Conservation (phyloP, 2,329 filamentous ascomycete genomes). For the Hymenoscyphus scutula region DNA sequence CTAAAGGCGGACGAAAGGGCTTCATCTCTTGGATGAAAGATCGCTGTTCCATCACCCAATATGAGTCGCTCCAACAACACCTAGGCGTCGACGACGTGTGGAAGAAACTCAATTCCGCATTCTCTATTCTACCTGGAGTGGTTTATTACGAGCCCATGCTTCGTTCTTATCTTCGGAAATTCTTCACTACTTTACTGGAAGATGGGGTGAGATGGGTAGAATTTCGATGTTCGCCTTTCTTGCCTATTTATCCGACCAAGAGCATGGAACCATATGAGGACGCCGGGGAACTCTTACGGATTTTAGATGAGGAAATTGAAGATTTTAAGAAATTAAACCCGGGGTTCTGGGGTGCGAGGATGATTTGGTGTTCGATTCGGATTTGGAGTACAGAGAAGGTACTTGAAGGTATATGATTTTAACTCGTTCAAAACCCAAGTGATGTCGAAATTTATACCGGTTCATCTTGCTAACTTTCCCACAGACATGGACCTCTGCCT, state of each 20-base stretch:
- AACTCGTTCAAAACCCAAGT: too few relatives aligned
- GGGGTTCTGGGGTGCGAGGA: slow-evolving; percentile 74
- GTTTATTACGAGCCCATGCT: slow-evolving; percentile 87
- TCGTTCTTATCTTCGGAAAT: slow-evolving; percentile 66
- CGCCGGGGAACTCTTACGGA: slow-evolving; percentile 55
- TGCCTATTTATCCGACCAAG: slow-evolving; percentile 61
- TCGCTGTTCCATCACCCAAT: slow-evolving; percentile 65
- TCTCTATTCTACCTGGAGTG: slow-evolving; percentile 67
- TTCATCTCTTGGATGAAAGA: slow-evolving; percentile 75
- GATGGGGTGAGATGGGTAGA: slow-evolving; percentile 85
- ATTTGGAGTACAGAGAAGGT: slow-evolving; percentile 59
- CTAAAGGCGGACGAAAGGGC: slow-evolving; percentile 58
- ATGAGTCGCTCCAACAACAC: slow-evolving; percentile 73
- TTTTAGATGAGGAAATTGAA: slow-evolving; percentile 71
- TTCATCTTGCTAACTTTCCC: neutral
- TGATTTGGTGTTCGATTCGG: slow-evolving; percentile 78
- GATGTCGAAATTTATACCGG: too few relatives aligned
- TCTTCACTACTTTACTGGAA: slow-evolving; percentile 66
- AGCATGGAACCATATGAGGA: slow-evolving; percentile 53
- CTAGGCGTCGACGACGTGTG: slow-evolving; percentile 82
- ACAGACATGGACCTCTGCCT: slow-evolving; percentile 82
- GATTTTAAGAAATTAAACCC: slow-evolving; percentile 68
- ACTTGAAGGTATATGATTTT: slow-evolving; percentile 49
- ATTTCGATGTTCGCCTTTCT: slow-evolving; percentile 61
- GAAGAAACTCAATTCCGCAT: slow-evolving; percentile 72